A percentile compares a stretch with the other conserved stretches of the same genome.
phyloP scores from a whole-genome alignment of 129 eudicot genomes.

The Flaveria robusta region DNA sequence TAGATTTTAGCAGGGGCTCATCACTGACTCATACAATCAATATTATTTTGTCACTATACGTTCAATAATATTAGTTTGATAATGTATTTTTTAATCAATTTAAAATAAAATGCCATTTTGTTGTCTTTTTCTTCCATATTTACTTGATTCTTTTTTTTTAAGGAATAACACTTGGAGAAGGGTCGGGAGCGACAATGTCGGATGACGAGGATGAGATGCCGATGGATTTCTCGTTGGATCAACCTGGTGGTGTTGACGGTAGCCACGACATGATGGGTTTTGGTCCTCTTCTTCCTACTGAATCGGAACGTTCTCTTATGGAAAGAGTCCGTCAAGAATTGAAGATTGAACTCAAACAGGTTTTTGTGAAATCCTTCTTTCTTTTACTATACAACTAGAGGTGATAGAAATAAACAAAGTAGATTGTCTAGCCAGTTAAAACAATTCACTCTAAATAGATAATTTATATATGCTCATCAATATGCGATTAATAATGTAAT shows the following conservation, averaged over 20 bases:
- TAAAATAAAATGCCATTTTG: too few relatives aligned
- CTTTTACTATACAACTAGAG: background rate
- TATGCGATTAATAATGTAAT: too few relatives aligned
- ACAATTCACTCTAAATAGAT: too few relatives aligned
- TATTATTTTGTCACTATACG: background rate
- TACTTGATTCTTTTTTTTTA: background rate
- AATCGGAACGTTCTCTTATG: conserved; percentile 92
- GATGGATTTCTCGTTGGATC: conserved; percentile 76
- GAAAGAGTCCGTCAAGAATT: conserved; percentile 93
- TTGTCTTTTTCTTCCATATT: background rate
- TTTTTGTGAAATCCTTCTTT: background rate
- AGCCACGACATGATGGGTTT: conserved; percentile 86
- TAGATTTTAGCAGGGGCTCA: background rate
- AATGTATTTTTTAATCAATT: background rate
- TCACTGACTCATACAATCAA: conserved; percentile 23
- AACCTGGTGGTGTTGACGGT: conserved; percentile 47
- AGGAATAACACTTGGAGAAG: conserved; percentile 84
- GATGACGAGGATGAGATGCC: conserved; percentile 89
- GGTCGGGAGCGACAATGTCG: conserved; percentile 92
- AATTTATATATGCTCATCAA: too few relatives aligned
- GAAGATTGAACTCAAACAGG: conserved; percentile 96
- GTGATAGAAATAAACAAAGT: background rate
- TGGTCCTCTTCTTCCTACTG: conserved; percentile 92
- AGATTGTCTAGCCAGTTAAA: too few relatives aligned
- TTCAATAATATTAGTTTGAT: conserved; percentile 1